Evolutionary conservation across 2,329 filamentous ascomycete genomes (phyloP).

Genomic region (Ilyonectria destructans): DNA sequence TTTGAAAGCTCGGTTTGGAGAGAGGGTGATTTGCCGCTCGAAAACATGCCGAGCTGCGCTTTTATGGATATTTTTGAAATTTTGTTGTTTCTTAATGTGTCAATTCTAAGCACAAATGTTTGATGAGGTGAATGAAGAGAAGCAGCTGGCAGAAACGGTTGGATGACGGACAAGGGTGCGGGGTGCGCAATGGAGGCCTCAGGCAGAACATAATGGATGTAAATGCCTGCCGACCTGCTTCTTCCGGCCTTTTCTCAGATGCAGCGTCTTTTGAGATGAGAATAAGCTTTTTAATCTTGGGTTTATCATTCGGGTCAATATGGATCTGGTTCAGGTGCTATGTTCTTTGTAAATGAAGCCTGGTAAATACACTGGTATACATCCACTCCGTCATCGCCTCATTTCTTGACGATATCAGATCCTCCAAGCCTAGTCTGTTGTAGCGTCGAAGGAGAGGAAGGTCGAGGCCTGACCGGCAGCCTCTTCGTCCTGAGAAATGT

Average conservation of each 20-base stretch:
- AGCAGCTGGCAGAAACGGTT: too few species aligned
- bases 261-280: too few species aligned
- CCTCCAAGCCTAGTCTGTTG: conserved; percentile 25
- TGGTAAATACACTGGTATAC: too few species aligned
- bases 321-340: too few species aligned
- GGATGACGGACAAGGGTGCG: not conserved
- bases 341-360: too few species aligned
- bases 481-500: conserved; percentile 64
- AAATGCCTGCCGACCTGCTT: not conserved
- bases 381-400: not conserved
- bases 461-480: conserved; percentile 65
- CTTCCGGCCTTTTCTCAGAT: too few species aligned
- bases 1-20: conserved; percentile 38
- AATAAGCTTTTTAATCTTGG: too few species aligned
- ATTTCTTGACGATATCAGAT: not conserved
- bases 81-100: not conserved
- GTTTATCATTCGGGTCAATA: too few species aligned
- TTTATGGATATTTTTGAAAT: not conserved
- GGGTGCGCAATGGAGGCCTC: not conserved
- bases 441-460: conserved; percentile 43
- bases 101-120: too few species aligned
- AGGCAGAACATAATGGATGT: not conserved
- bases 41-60: conserved; percentile 4
- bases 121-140: too few species aligned
- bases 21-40: conserved; percentile 21